Percentiles rank a stretch among this genome's conserved stretches.
Evolutionary conservation across 2,329 filamentous ascomycete species (phyloP).

Genomic region (Stromatinia cepivora): DNA sequence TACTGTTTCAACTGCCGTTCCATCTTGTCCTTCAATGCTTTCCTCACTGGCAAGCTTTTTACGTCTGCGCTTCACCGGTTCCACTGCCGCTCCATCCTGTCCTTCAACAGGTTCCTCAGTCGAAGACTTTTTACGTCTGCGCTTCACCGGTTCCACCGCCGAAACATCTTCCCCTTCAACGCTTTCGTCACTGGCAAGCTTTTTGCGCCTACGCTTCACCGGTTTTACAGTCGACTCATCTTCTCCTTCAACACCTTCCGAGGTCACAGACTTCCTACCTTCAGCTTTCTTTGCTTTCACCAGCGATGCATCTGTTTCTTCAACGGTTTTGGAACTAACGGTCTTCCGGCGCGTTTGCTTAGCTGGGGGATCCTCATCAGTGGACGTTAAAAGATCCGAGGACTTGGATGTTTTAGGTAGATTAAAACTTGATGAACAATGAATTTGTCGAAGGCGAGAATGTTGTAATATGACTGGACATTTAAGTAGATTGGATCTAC

Average conservation of each 20-base stretch:
- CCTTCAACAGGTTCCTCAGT: too few species aligned
- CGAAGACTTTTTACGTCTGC: neutral
- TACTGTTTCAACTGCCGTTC: neutral
- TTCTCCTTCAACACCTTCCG: neutral
- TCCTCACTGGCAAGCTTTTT: neutral
- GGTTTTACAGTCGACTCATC: neutral
- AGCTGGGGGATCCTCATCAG: neutral
- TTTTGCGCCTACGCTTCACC: neutral
- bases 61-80: neutral
- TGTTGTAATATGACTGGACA: neutral
- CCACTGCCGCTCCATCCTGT: too few species aligned
- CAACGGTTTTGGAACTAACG: neutral
- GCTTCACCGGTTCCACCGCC: neutral
- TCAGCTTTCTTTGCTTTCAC: neutral
- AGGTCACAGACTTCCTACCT: neutral
- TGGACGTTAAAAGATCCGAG: neutral
- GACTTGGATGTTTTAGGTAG: neutral
- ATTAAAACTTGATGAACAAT: neutral
- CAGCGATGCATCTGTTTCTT: neutral
- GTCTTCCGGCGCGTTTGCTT: constrained; percentile 8
- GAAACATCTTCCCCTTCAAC: neutral
- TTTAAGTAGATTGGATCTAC: constrained; percentile 26
- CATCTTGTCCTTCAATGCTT: neutral
- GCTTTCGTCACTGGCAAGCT: neutral
- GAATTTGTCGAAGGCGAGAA: neutral